Evolutionary conservation across 2,329 filamentous ascomycete species (phyloP), one percentile per base, ranked within the genome.

Genomic region (Colletotrichum tamarilloi): DNA sequence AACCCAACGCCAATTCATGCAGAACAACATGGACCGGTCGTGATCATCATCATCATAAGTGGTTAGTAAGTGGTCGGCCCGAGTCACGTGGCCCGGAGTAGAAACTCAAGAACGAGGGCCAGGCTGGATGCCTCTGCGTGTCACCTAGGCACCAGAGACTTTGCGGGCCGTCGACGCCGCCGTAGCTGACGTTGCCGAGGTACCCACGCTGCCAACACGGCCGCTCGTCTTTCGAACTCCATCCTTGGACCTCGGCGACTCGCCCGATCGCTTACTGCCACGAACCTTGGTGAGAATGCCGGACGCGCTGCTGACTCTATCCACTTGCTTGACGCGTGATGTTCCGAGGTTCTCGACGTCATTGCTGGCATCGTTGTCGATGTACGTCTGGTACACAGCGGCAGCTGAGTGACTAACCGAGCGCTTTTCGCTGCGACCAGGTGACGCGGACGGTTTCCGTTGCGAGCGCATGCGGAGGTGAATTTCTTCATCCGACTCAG

Each of bases 401-500:
- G 93, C 93, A 14, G 93, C 92, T 3, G 92, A 94, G 81, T 95
- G 93, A 81, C 93, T 95, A 69, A 93, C 89, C 0, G 94, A 93
- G 60, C 94, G 88, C 84, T 91, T 93, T 70, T 91, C 90, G 62
- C 81, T 88, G 77, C 86, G 88, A 72, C 85, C 89, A 42, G 88
- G 93, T 67, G 89, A 93, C 76, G 89, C 90, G 24, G 89, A 93
- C 52, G 85, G 85, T 84, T 92, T 94, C 77, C 88, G 92, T 78
- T 87, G 90, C 71, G 90, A 90, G 76, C 89, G 89, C 87, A 94
- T 91, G 62, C 95, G 92, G 58, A 97, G 84, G 79, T 95, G 93
- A 78, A 91, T 90, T 80, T 98, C 95, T 79, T 97, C 94, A 74
- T 98, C 95, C 24, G 92, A 93, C 80, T 97, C 94, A 59, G 86